Evolutionary conservation across 1,284 basidiomycete species (phyloP), one percentile per base, ranked within the genome.

Genomic region (Boletellus sp.): DNA sequence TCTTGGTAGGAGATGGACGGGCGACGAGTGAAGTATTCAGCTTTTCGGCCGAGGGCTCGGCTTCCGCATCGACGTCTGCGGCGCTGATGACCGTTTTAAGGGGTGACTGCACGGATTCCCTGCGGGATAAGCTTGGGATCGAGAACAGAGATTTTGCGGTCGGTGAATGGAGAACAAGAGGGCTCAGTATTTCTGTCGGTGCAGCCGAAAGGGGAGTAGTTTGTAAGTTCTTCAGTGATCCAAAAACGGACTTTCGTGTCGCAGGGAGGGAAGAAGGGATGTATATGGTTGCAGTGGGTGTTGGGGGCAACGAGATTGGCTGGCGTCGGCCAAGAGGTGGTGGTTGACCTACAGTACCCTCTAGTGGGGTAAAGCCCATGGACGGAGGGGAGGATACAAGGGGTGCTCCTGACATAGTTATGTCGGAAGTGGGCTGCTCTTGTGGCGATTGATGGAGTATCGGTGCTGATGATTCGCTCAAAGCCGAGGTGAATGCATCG

Each of bases 161-260:
- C 0, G 72, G 76, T 5, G 77, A 72, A 5, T 70, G 63, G 6
- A 80, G 57, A 43, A 69, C 60, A 5, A 81, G 61, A 10, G 79
- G 79, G 45, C 80, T 82, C 22, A 82, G 58, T 38, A 77, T 71
- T 51, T 74, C 79, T n/a, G 67, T 66, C 26, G 57, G 56, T 44
- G 37, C 61, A 19, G 65, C 58, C 13, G 63, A 56, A n/a, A 71
- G 41, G 1, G 52, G 52, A 8, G 68, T 61, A 0, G 71, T 72
- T 39, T 70, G 69, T 46, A 74, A 40, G 37, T 63, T 71, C 49
- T 63, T 70, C 26, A 70, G 40, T n/a, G 64, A 54, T 5, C 47
- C 53, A 33, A 62, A 54, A n/a, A 62, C 50, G 15, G 64, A 58
- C 15, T 61, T 64, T 19, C 56, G 57, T 16, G 51, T 50, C 13